Conservation (phyloP, 306 rosid species). For the Prunus salicina region DNA sequence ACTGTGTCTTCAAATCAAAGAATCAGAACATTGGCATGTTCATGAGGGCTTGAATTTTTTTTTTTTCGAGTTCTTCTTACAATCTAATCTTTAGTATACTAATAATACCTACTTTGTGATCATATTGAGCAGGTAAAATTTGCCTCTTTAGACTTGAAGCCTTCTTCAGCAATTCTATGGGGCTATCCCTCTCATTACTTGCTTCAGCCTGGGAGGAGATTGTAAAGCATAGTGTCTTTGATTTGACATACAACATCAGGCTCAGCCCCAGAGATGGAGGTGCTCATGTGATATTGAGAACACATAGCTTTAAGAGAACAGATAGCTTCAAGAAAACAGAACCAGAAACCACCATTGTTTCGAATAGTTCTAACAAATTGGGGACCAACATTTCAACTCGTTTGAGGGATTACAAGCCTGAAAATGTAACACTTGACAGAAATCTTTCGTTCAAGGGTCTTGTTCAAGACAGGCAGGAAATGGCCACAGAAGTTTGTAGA, state of each 20-base stretch:
- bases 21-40: background rate
- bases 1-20: too few species aligned
- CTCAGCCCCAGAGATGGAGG: conserved; percentile 46
- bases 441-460: conserved; percentile 41
- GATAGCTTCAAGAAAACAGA: conserved; percentile 55
- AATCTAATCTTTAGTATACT: background rate
- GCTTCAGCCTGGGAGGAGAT: conserved; percentile 58
- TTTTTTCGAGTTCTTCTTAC: background rate
- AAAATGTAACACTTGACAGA: conserved; percentile 41
- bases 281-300: conserved; percentile 29
- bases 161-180: conserved; percentile 37
- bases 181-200: conserved; percentile 56
- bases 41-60: background rate
- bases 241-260: conserved; percentile 24
- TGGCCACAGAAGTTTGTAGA: conserved; percentile 14
- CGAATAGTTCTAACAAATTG: conserved; percentile 29
- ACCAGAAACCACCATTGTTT: conserved; percentile 29
- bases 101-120: background rate
- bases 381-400: conserved; percentile 25
- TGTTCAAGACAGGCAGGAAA: conserved; percentile 25
- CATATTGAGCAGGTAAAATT: conserved; percentile 8
- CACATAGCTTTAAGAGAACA: conserved; percentile 48
- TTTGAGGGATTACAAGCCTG: conserved; percentile 51
- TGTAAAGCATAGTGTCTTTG: conserved; percentile 28
- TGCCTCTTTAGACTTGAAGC: conserved; percentile 2